A percentile compares a stretch with the other conserved stretches of the same genome.
Conservation (phyloP, 192 early-diverging fungal species). For the Pilaira anomala region DNA sequence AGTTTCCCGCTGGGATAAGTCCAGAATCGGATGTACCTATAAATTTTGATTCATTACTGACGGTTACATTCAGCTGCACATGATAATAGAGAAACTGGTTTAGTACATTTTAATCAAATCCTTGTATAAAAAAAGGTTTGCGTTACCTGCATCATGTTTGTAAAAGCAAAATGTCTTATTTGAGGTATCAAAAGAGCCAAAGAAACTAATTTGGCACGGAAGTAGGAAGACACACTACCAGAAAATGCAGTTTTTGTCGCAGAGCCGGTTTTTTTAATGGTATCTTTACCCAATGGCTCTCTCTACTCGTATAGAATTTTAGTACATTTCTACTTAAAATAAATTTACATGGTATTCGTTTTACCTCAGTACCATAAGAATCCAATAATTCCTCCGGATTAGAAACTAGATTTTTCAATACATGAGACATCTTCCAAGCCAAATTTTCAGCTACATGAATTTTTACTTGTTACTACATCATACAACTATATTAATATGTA, state of each 20-base stretch:
- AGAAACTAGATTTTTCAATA: constrained; percentile 25
- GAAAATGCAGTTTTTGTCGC: background rate
- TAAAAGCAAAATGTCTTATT: background rate
- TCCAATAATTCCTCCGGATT: constrained; percentile 35
- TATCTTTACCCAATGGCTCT: background rate
- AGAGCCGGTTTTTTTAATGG: constrained; percentile 6
- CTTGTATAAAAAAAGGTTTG: too few relatives aligned
- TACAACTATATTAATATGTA: background rate
- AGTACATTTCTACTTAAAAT: background rate
- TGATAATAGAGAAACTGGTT: background rate
- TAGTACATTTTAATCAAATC: background rate
- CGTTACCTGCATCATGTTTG: background rate
- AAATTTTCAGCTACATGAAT: constrained; percentile 36
- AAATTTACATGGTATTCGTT: too few relatives aligned
- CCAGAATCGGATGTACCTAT: constrained; percentile 5
- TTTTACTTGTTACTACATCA: background rate
- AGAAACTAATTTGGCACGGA: background rate
- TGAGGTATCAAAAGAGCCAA: background rate
- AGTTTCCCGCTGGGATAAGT: background rate
- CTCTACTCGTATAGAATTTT: constrained; percentile 6
- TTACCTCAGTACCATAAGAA: constrained; percentile 38
- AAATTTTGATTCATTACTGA: background rate
- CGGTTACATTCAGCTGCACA: background rate
- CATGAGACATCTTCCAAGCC: constrained; percentile 48
- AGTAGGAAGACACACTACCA: background rate